Evolutionary conservation across 495 filamentous ascomycete species (phyloP).

Genomic region (Penicillium subrubescens): DNA sequence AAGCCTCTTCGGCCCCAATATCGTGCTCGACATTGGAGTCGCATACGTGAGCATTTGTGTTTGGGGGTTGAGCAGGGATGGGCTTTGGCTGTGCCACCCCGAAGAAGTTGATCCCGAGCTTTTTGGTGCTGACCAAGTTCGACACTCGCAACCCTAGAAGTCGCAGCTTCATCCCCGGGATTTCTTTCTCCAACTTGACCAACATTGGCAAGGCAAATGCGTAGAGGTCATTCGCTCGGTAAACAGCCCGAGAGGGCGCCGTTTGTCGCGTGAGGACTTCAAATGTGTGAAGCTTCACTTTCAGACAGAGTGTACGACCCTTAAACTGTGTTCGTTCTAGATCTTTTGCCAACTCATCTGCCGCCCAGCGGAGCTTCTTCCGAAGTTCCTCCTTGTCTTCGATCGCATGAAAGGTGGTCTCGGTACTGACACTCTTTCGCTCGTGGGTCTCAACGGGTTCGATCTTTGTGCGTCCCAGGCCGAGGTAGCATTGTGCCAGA

Average conservation of each 20-base stretch:
- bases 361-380: slow-evolving; percentile 74
- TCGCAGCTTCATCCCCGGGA: slow-evolving; percentile 76
- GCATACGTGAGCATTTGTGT: neutral
- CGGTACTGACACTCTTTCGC: slow-evolving; percentile 91
- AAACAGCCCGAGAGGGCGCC: slow-evolving; percentile 70
- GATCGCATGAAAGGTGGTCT: slow-evolving; percentile 88
- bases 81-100: slow-evolving; percentile 48
- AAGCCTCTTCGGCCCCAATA: slow-evolving; percentile 67
- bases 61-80: neutral
- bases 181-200: slow-evolving; percentile 80
- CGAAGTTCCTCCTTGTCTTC: slow-evolving; percentile 66
- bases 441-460: slow-evolving; percentile 89
- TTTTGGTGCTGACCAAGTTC: slow-evolving; percentile 82
- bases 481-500: slow-evolving; percentile 79
- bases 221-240: slow-evolving; percentile 79
- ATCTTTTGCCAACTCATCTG: slow-evolving; percentile 89
- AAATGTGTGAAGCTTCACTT: slow-evolving; percentile 93
- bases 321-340: slow-evolving; percentile 78
- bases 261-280: slow-evolving; percentile 86
- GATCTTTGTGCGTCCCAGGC: slow-evolving; percentile 84
- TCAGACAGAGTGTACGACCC: slow-evolving; percentile 85
- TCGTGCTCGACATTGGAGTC: slow-evolving; percentile 56
- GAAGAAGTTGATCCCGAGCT: slow-evolving; percentile 78
- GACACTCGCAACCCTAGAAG: slow-evolving; percentile 89
- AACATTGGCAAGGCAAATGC: slow-evolving; percentile 81